Evolutionary conservation across 768 basidiomycete genomes (phyloP), one percentile per base, ranked within the genome.

Genomic region (Artomyces pyxidatus): DNA sequence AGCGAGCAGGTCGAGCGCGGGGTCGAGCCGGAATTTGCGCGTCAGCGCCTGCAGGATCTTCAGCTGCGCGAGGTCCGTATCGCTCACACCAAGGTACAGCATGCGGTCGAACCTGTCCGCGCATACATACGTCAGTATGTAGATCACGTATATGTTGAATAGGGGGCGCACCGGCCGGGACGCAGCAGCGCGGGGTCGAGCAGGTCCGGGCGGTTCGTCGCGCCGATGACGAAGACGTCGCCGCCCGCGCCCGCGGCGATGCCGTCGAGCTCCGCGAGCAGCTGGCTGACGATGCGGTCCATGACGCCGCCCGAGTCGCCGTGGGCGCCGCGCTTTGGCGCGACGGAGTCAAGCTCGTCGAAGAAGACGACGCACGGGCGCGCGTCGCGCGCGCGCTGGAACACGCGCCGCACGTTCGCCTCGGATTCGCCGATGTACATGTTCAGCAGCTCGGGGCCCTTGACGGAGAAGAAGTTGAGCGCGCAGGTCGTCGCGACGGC

Each of bases 361-460:
- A 97, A 96, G 65, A 97, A 97, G 42, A 97, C 88, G 40, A 96
- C 86, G 65, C 94, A 97, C 7, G 94, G 94, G 46, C 81, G 82
- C 1, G 94, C 94, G 68, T 94, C 92, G 45, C 89, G 70, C 23
- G 94, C 94, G 11, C 81, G 79, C 62, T 94, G 89, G 64, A 97
- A 97, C 1, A 97, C 82, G 14, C 84, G 74, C 12, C 96, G 80
- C 35, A 99, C 94, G 65, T 98, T 99, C 52, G 97, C 96, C 65
- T 97, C 94, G 10, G 91, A 94, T 67, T 96, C 94, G 50, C 94
- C 94, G 58, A 97, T 95, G 67, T 95, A 97, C 94, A 97, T 97
- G 67, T 95, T 95, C 44, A 96, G 77, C 30, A 97, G 68, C 60
- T 97, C 94, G 3, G 94, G 94, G 0, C 94, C 94, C 64, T 97